Percentiles rank a stretch among this genome's conserved stretches.
Conservation (phyloP, 768 basidiomycete genomes). For the Suillus alpinus region DNA sequence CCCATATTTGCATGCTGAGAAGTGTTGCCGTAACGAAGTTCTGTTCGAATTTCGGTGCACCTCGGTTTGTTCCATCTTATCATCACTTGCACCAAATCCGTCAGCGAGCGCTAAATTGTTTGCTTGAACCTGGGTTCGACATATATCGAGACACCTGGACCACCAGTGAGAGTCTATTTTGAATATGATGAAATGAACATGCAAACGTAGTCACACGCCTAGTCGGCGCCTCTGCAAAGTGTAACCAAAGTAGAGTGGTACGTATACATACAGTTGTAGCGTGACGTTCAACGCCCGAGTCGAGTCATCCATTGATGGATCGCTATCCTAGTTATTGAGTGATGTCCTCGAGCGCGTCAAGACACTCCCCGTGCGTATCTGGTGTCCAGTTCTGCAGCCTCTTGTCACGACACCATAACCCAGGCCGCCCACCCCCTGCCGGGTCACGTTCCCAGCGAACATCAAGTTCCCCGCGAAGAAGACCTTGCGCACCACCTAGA, state of each 20-base stretch:
- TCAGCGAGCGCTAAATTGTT: neutral
- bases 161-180: neutral
- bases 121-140: neutral
- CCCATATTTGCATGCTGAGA: neutral
- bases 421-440: constrained; percentile 27
- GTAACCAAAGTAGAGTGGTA: neutral
- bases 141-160: neutral
- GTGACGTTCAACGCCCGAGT: neutral
- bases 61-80: neutral
- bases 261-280: neutral
- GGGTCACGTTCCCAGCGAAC: constrained; percentile 59
- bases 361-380: neutral
- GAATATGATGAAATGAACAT: neutral
- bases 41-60: neutral
- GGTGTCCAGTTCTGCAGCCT: constrained; percentile 23
- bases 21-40: no score
- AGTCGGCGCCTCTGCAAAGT: neutral
- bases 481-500: constrained; percentile 48
- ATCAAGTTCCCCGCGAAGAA: constrained; percentile 61
- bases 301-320: neutral
- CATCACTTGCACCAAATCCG: neutral
- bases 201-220: neutral
- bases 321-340: neutral
- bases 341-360: neutral
- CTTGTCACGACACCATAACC: constrained; percentile 38